These are phyloP conservation scores for Chrysoporthe puriensis DNA, from an alignment of 2,329 filamentous ascomycete genomes.

Conservation along the genomic window DNA sequence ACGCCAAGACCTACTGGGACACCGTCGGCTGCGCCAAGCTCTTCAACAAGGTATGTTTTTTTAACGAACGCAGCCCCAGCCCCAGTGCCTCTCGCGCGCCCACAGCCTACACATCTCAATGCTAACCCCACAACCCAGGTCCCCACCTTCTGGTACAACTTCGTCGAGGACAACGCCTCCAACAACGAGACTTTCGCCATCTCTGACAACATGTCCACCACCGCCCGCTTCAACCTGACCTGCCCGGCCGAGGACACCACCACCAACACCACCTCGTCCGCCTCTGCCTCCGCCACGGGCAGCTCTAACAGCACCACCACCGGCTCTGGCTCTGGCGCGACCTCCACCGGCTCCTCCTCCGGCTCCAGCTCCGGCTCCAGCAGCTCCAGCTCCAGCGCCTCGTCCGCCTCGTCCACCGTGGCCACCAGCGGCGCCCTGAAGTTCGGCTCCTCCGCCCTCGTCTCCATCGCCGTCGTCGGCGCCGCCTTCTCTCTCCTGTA, in stretches of 20 bases:
- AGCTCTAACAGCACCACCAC: conserved; percentile 35
- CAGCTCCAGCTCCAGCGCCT: conserved; percentile 1
- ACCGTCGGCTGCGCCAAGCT: conserved; percentile 70
- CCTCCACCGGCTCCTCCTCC: conserved; percentile 31
- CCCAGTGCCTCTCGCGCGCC: no score
- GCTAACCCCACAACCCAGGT: conserved; percentile 31
- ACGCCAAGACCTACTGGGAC: conserved; percentile 82
- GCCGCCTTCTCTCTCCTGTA: conserved; percentile 26
- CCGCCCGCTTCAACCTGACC: conserved; percentile 65
- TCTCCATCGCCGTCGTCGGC: conserved; percentile 23
- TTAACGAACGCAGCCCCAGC: neutral
- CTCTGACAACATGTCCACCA: conserved; percentile 56
- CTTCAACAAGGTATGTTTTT: conserved; percentile 51
- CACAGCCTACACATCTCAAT: neutral
- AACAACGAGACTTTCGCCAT: conserved; percentile 74
- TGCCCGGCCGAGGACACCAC: conserved; percentile 46
- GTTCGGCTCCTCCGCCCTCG: conserved; percentile 27
- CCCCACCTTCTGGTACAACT: conserved; percentile 78
- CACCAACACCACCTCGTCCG: conserved; percentile 20
- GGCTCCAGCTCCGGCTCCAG: conserved; percentile 12
- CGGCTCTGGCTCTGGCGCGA: conserved; percentile 32
- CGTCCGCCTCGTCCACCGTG: conserved; percentile 16
- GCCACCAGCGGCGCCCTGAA: conserved; percentile 25
- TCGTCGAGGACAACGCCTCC: conserved; percentile 66
- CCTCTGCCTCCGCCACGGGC: conserved; percentile 10